These are phyloP conservation scores for Discostella stelligeroides DNA, from an alignment of 108 stramenopile species.

Conservation along the genomic window DNA sequence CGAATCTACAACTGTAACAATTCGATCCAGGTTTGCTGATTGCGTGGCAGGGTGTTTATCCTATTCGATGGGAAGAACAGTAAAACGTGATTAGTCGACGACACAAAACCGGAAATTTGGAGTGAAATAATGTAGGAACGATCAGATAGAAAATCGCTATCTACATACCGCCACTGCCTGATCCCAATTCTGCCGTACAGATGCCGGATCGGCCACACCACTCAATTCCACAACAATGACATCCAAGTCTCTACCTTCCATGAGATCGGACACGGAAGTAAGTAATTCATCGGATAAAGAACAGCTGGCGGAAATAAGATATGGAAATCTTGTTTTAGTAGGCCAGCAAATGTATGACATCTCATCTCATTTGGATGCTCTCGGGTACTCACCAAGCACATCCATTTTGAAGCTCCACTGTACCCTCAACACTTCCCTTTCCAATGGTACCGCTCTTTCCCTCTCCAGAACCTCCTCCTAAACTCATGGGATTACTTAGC, in stretches of 20 bases:
- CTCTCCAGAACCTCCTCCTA: conserved; percentile 7
- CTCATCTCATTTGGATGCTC: not conserved
- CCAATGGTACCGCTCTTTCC: conserved; percentile 5
- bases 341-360: not conserved
- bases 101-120: no score
- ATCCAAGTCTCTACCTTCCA: conserved; percentile 62
- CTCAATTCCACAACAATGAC: conserved; percentile 90
- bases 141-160: not conserved
- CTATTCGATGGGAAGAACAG: not conserved
- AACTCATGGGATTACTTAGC: conserved; percentile 38
- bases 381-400: conserved; percentile 39
- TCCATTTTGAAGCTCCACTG: conserved; percentile 60
- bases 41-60: conserved; percentile 54
- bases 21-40: conserved; percentile 55
- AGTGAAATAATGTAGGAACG: not conserved
- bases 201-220: conserved; percentile 90
- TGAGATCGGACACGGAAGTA: conserved; percentile 51
- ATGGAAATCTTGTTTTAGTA: not conserved
- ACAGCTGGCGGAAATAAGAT: conserved; percentile 55
- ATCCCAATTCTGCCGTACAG: conserved; percentile 80
- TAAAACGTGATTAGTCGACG: not conserved
- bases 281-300: conserved; percentile 87
- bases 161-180: conserved; percentile 29
- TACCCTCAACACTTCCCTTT: conserved; percentile 36
- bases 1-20: conserved; percentile 90